Conservation (phyloP, 1,139 yeast genomes). For the Taphrina betulina region DNA sequence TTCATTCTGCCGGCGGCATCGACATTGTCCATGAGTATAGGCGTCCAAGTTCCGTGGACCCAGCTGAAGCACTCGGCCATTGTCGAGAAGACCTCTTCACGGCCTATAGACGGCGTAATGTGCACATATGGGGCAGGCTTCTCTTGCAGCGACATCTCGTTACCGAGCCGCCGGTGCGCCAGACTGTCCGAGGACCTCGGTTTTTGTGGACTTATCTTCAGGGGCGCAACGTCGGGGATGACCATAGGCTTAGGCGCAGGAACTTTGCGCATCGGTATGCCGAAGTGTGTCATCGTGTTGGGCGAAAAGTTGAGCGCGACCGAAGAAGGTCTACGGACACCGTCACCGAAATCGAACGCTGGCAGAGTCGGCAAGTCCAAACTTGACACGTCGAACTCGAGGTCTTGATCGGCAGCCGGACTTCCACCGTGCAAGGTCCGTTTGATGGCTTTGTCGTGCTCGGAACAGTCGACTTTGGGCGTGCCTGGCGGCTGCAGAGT, state of each 20-base stretch:
- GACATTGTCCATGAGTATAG: slow-evolving; percentile 27
- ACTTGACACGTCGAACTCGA: slow-evolving; percentile 13
- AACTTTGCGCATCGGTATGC: slow-evolving; percentile 22
- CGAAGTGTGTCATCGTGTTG: slow-evolving; percentile 21
- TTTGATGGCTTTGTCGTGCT: not conserved
- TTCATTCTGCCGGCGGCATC: slow-evolving; percentile 18
- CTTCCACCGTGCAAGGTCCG: too few species aligned
- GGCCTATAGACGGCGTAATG: not conserved
- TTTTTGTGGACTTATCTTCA: slow-evolving; percentile 10
- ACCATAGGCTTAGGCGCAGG: slow-evolving; percentile 19
- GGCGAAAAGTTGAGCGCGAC: slow-evolving; percentile 28
- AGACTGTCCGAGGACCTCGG: slow-evolving; percentile 1
- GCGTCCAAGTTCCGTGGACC: slow-evolving; percentile 27
- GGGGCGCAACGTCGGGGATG: slow-evolving; percentile 21
- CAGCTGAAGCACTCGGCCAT: slow-evolving; percentile 32
- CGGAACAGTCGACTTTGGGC: not conserved
- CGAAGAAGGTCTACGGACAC: slow-evolving; percentile 22
- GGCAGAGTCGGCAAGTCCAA: slow-evolving; percentile 26
- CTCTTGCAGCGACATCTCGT: slow-evolving; percentile 13
- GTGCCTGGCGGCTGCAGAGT: slow-evolving; percentile 4
- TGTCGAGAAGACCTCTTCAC: slow-evolving; percentile 20
- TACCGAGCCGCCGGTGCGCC: slow-evolving; percentile 23
- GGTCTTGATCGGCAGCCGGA: slow-evolving; percentile 13
- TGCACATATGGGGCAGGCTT: not conserved
- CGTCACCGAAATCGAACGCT: slow-evolving; percentile 27